phyloP scores from a whole-genome alignment of 139 green algal species.

The Trebouxia sp. region DNA sequence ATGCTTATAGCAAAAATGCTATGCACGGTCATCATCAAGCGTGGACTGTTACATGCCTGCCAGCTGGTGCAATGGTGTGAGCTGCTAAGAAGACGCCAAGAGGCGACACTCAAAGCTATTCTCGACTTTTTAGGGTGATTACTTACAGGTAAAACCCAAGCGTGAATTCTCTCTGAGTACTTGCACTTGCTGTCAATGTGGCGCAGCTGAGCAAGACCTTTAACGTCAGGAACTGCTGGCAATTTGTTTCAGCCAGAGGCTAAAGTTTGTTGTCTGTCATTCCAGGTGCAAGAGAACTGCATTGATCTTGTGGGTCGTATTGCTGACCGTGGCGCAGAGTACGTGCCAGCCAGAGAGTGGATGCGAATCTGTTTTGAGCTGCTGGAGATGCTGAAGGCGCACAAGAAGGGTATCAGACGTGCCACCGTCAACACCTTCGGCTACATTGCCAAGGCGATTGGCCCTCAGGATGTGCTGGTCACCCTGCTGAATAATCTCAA shows the following conservation, averaged over 20 bases:
- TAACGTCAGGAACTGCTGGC: background rate
- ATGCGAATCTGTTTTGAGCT: constrained; percentile 99
- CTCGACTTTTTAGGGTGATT: too few relatives aligned
- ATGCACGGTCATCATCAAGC: too few relatives aligned
- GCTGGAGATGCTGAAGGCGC: constrained; percentile 97
- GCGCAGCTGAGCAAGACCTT: background rate
- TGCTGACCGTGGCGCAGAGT: constrained; percentile 94
- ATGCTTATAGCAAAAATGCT: too few relatives aligned
- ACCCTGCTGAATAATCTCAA: constrained; percentile 99
- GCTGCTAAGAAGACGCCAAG: too few relatives aligned
- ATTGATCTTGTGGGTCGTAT: constrained; percentile 95
- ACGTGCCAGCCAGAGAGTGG: constrained; percentile 97
- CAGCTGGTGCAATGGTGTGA: too few relatives aligned
- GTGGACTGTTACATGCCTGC: too few relatives aligned
- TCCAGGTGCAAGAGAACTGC: constrained; percentile 48
- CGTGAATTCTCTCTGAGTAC: too few relatives aligned
- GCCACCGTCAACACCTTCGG: constrained; percentile 99
- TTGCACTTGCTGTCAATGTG: background rate
- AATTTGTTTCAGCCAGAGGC: too few relatives aligned
- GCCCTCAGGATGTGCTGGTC: constrained; percentile 96
- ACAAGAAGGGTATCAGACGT: constrained; percentile 95
- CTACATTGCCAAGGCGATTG: constrained; percentile 99
- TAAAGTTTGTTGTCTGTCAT: background rate
- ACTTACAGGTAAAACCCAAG: too few relatives aligned
- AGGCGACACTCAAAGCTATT: too few relatives aligned